Evolutionary conservation across 352 stramenopile genomes (phyloP).

Genomic region (Globisporangium nodosum): DNA sequence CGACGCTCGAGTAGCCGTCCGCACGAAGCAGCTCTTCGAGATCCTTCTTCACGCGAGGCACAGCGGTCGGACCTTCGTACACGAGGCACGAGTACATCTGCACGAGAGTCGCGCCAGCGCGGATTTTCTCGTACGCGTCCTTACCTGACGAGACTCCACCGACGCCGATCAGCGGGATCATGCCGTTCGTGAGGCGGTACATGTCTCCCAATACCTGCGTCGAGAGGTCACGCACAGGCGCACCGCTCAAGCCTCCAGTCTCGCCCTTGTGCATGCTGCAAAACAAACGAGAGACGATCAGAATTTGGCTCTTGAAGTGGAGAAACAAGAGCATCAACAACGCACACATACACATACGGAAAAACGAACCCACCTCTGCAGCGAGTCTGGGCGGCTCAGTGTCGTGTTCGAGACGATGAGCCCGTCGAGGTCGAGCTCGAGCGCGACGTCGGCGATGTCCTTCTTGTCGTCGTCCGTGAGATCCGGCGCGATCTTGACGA

Average conservation of each 20-base stretch:
- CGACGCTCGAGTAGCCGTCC: slow-evolving; percentile 82
- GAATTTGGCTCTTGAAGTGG: too few relatives aligned
- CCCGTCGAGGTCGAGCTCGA: slow-evolving; percentile 89
- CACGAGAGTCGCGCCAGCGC: slow-evolving; percentile 92
- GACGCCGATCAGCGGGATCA: slow-evolving; percentile 95
- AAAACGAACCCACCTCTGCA: slow-evolving; percentile 44
- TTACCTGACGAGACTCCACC: slow-evolving; percentile 88
- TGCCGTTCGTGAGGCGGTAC: slow-evolving; percentile 91
- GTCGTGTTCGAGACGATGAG: slow-evolving; percentile 98
- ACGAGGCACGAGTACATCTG: slow-evolving; percentile 94
- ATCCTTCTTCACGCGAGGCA: slow-evolving; percentile 87
- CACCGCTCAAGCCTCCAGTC: slow-evolving; percentile 93
- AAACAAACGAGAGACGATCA: not conserved
- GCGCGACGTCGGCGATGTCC: slow-evolving; percentile 90
- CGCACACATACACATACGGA: not conserved
- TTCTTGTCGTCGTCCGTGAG: slow-evolving; percentile 92
- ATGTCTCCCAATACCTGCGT: slow-evolving; percentile 94
- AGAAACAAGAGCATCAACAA: not conserved
- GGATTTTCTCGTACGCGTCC: slow-evolving; percentile 98
- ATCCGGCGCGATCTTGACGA: slow-evolving; percentile 98
- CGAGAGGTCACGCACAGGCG: slow-evolving; percentile 90
- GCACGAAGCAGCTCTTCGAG: slow-evolving; percentile 69
- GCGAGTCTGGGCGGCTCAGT: slow-evolving; percentile 76
- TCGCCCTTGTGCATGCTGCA: slow-evolving; percentile 65
- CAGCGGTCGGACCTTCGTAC: slow-evolving; percentile 85